Evolutionary conservation across 805 yeast genomes (phyloP).

Genomic region (Metschnikowia gelsemii): DNA sequence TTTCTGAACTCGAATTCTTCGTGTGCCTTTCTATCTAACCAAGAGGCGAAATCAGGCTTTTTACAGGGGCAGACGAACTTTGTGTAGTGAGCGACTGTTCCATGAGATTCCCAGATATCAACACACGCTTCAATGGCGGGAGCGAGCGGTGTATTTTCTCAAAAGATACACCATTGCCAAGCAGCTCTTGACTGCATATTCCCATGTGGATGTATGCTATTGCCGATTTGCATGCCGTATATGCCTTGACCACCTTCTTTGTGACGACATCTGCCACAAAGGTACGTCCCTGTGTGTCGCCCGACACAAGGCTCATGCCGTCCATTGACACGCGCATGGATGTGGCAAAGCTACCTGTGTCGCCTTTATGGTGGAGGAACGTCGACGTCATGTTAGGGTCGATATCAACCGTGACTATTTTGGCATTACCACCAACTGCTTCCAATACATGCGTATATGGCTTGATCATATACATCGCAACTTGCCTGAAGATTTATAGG

Average conservation of each 20-base stretch:
- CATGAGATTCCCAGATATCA: slow-evolving; percentile 40
- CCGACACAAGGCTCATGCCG: slow-evolving; percentile 69
- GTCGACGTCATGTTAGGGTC: slow-evolving; percentile 52
- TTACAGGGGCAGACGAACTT: slow-evolving; percentile 28
- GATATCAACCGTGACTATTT: slow-evolving; percentile 48
- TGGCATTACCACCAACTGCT: slow-evolving; percentile 58
- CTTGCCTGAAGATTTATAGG: too few species aligned
- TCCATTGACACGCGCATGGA: slow-evolving; percentile 65
- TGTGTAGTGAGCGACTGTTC: slow-evolving; percentile 46
- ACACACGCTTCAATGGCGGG: slow-evolving; percentile 65
- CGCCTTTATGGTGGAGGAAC: slow-evolving; percentile 47
- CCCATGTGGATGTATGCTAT: slow-evolving; percentile 32
- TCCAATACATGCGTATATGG: slow-evolving; percentile 46
- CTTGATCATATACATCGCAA: slow-evolving; percentile 49
- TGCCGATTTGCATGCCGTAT: slow-evolving; percentile 41
- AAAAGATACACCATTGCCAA: slow-evolving; percentile 16
- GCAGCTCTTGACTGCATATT: slow-evolving; percentile 23
- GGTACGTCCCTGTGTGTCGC: slow-evolving; percentile 70
- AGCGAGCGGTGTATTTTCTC: slow-evolving; percentile 46
- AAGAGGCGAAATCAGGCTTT: slow-evolving; percentile 44
- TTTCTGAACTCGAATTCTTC: slow-evolving; percentile 53
- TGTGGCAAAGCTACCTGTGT: slow-evolving; percentile 39
- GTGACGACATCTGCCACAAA: slow-evolving; percentile 67
- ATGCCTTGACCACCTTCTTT: slow-evolving; percentile 62
- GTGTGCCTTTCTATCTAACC: slow-evolving; percentile 47